Evolutionary conservation across 352 stramenopile species (phyloP).

Genomic region (Phytophthora hibernalis): DNA sequence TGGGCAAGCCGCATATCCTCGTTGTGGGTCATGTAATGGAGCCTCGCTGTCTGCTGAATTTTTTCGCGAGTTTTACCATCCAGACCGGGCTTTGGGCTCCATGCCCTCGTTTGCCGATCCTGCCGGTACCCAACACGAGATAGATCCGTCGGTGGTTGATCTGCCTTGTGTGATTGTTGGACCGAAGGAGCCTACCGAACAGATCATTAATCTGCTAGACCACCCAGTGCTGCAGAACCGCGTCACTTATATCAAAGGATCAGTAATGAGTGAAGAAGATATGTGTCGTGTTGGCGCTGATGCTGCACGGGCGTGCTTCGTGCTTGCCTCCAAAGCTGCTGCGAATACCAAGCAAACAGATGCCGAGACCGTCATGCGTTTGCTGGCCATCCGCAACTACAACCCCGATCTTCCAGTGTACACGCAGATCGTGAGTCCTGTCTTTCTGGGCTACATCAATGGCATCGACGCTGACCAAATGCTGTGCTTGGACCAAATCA

Average conservation of each 20-base stretch:
- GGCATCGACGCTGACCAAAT: constrained; percentile 62
- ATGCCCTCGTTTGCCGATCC: constrained; percentile 18
- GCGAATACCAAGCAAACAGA: constrained; percentile 49
- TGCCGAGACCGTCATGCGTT: constrained; percentile 61
- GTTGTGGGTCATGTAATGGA: constrained; percentile 66
- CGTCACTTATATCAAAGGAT: constrained; percentile 73
- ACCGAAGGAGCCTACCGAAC: constrained; percentile 57
- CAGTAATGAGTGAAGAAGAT: constrained; percentile 71
- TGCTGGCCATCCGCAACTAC: constrained; percentile 71
- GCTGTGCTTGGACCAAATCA: constrained; percentile 71
- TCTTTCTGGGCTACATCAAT: constrained; percentile 67
- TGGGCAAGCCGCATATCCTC: constrained; percentile 64
- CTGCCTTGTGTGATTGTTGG: constrained; percentile 65
- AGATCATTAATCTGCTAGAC: constrained; percentile 59
- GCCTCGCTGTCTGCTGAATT: constrained; percentile 56
- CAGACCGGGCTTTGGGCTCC: constrained; percentile 48
- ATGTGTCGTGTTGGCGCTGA: constrained; percentile 66
- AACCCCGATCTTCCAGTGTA: constrained; percentile 66
- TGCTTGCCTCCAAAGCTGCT: constrained; percentile 60
- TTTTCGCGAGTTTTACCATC: constrained; percentile 76
- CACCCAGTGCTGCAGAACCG: constrained; percentile 66
- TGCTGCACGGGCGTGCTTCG: constrained; percentile 59
- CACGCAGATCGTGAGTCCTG: constrained; percentile 62
- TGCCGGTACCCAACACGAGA: constrained; percentile 10
- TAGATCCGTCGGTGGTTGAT: constrained; percentile 45